Conservation (phyloP, 2,329 filamentous ascomycete genomes). For the Aspergillus pseudoglaucus region DNA sequence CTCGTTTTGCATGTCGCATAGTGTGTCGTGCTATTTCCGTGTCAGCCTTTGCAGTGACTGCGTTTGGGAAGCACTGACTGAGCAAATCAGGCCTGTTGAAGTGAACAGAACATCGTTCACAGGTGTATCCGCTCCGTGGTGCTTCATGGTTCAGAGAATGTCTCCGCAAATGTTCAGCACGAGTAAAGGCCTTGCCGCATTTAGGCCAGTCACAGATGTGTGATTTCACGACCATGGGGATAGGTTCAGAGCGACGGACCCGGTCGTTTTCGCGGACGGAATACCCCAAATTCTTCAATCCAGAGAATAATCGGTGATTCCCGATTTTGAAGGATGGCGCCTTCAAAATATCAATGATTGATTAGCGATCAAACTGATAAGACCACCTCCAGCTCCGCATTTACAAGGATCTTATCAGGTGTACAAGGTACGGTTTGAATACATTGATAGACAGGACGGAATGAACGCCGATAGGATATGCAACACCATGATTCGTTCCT, state of each 20-base stretch:
- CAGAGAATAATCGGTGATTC: too few relatives aligned
- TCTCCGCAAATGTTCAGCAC: slow-evolving; percentile 53
- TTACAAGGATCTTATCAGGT: too few relatives aligned
- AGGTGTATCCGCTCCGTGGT: slow-evolving; percentile 46
- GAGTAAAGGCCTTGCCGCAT: slow-evolving; percentile 50
- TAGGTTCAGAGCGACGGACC: not conserved
- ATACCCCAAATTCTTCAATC: not conserved
- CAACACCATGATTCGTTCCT: not conserved
- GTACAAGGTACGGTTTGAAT: too few relatives aligned
- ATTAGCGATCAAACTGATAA: too few relatives aligned
- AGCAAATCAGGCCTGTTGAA: slow-evolving; percentile 57
- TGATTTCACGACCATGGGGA: slow-evolving; percentile 3
- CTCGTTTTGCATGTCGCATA: slow-evolving; percentile 45
- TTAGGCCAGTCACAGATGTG: slow-evolving; percentile 38
- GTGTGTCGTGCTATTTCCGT: slow-evolving; percentile 50
- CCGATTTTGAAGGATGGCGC: too few relatives aligned
- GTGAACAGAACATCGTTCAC: slow-evolving; percentile 53
- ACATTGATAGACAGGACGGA: not conserved
- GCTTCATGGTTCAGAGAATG: slow-evolving; percentile 53
- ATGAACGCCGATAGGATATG: not conserved
- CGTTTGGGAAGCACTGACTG: slow-evolving; percentile 33
- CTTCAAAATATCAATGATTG: too few relatives aligned
- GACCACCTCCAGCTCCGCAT: too few relatives aligned
- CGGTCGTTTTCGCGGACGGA: not conserved
- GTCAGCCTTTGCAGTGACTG: not conserved